Conservation (phyloP, 139 green algal species). For the Helicosporidium sp. region DNA sequence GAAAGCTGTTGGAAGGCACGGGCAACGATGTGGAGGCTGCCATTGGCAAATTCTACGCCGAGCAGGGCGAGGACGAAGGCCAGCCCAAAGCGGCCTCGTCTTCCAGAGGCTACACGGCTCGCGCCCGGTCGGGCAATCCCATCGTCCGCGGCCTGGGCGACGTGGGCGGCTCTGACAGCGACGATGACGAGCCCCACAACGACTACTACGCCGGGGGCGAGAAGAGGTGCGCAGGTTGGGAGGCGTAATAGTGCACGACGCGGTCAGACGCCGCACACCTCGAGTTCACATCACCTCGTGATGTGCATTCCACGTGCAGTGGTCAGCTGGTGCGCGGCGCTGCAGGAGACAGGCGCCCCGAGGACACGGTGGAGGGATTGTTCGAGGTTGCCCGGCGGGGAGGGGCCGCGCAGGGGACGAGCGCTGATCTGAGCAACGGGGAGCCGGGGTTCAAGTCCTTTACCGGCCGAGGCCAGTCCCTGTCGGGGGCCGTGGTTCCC, state of each 20-base stretch:
- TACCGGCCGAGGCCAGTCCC: constrained; percentile 30
- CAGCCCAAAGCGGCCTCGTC: too few relatives aligned
- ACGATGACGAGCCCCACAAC: constrained; percentile 36
- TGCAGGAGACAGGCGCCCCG: constrained; percentile 13
- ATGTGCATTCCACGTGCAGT: constrained; percentile 6
- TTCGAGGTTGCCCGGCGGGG: constrained; percentile 5
- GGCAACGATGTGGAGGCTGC: too few relatives aligned
- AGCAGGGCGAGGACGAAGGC: too few relatives aligned
- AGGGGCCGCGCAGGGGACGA: constrained; percentile 18
- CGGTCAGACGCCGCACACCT: background rate
- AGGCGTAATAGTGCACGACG: background rate
- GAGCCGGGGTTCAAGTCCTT: background rate
- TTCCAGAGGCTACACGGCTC: too few relatives aligned
- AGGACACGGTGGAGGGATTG: constrained; percentile 11
- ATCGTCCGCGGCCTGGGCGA: constrained; percentile 25
- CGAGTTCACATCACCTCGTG: background rate
- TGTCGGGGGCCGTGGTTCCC: constrained; percentile 25
- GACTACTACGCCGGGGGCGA: constrained; percentile 65
- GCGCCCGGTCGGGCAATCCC: too few relatives aligned
- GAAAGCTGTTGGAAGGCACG: too few relatives aligned
- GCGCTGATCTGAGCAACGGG: constrained; percentile 22
- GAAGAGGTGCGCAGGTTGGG: constrained; percentile 37
- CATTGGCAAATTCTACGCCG: too few relatives aligned
- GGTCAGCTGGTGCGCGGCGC: constrained; percentile 44
- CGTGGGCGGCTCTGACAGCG: constrained; percentile 16